Evolutionary conservation across 805 yeast species (phyloP).

Genomic region (Kuraishia cidri): DNA sequence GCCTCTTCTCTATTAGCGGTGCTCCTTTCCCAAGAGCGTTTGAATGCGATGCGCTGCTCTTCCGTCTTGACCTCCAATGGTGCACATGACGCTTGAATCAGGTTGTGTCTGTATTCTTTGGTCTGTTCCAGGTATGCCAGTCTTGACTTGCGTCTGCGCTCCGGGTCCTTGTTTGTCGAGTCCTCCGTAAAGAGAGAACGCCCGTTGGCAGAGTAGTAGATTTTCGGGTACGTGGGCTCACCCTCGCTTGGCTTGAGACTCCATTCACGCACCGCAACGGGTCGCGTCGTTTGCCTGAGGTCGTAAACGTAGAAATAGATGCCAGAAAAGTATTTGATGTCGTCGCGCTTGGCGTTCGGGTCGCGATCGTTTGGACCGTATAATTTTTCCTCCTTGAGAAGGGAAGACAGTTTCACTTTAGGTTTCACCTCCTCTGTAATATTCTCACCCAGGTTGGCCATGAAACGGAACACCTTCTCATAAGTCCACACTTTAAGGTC

Average conservation of each 20-base stretch:
- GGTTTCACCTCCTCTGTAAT: conserved; percentile 12
- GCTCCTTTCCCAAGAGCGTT: background rate
- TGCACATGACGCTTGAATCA: conserved; percentile 11
- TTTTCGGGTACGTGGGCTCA: conserved; percentile 40
- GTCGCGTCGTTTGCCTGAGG: conserved; percentile 65
- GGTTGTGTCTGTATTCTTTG: conserved; percentile 18
- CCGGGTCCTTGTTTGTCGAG: conserved; percentile 14
- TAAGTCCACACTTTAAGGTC: conserved; percentile 81
- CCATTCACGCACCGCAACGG: conserved; percentile 84
- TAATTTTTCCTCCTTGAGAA: conserved; percentile 76
- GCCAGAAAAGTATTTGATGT: conserved; percentile 70
- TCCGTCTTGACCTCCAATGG: background rate
- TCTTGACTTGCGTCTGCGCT: conserved; percentile 19
- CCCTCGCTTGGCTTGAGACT: conserved; percentile 23
- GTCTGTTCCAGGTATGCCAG: conserved; percentile 19
- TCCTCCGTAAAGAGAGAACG: conserved; percentile 79
- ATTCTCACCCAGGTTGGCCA: conserved; percentile 49
- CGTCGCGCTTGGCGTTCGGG: conserved; percentile 77
- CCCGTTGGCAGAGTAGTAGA: conserved; percentile 59
- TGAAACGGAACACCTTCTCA: conserved; percentile 76
- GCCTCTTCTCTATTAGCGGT: background rate
- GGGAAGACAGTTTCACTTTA: conserved; percentile 34
- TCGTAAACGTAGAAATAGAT: conserved; percentile 77
- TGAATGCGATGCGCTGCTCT: background rate
- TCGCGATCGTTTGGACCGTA: conserved; percentile 87